Percentiles rank a stretch among this genome's conserved stretches.
Conservation (phyloP, 345 rosid species). For the Durio zibethinus region DNA sequence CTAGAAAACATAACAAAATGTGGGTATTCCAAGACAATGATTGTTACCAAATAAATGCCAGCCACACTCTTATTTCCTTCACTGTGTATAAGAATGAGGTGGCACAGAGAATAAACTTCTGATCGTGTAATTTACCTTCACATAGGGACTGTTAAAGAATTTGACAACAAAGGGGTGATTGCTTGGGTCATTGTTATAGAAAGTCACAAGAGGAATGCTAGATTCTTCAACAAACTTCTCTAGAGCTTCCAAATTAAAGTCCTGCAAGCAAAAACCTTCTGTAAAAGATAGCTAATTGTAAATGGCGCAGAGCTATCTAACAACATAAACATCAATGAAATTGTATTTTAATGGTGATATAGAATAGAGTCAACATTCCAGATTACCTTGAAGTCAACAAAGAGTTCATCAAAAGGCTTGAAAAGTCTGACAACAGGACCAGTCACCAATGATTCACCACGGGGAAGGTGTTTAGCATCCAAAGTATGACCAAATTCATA, state of each 20-base stretch:
- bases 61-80: not conserved
- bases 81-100: not conserved
- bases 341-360: not conserved
- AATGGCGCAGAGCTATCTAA: not conserved
- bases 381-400: slow-evolving; percentile 74
- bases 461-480: slow-evolving; percentile 87
- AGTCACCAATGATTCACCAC: slow-evolving; percentile 75
- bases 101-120: not conserved
- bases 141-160: slow-evolving; percentile 65
- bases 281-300: not conserved
- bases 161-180: slow-evolving; percentile 77
- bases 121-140: slow-evolving; percentile 48
- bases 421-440: slow-evolving; percentile 89
- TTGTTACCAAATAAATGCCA: not conserved
- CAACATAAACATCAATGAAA: not conserved
- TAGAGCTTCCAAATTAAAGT: slow-evolving; percentile 62
- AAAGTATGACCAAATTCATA: slow-evolving; percentile 82
- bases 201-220: slow-evolving; percentile 65
- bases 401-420: slow-evolving; percentile 93
- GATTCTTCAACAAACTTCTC: slow-evolving; percentile 80
- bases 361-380: not conserved
- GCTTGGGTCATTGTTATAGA: slow-evolving; percentile 66
- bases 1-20: not conserved
- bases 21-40: not conserved
- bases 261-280: slow-evolving; percentile 43